A percentile compares a stretch with the other conserved stretches of the same genome.
Evolutionary conservation across 129 eudicot genomes (phyloP).

Genomic region (Heracleum sosnowskyi): DNA sequence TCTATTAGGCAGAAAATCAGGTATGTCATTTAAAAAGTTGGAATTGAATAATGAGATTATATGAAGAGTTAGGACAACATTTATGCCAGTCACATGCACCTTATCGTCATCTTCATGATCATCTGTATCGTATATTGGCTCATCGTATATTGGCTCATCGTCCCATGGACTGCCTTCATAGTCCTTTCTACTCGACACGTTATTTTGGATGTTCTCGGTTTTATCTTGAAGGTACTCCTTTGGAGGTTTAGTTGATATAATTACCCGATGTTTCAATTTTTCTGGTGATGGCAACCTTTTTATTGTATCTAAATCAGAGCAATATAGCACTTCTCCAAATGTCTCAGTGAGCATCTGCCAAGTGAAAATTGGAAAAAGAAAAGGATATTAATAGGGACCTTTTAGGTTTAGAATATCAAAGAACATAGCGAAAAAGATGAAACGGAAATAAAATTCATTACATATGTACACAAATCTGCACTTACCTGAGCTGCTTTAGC

Average conservation of each 20-base stretch:
- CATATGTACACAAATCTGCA: background rate
- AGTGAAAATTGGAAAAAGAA: constrained; percentile 4
- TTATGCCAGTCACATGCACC: constrained; percentile 23
- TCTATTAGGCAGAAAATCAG: constrained; percentile 26
- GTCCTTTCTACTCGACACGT: constrained; percentile 38
- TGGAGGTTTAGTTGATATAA: constrained; percentile 93
- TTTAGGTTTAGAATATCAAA: background rate
- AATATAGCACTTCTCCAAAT: constrained; percentile 63
- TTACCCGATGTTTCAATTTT: constrained; percentile 46
- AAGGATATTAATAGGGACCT: background rate
- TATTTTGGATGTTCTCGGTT: constrained; percentile 28
- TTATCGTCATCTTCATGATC: constrained; percentile 31
- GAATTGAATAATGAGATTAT: background rate
- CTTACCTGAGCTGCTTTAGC: constrained; percentile 85
- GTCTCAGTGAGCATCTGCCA: constrained; percentile 63
- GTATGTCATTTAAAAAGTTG: background rate
- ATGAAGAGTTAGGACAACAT: background rate
- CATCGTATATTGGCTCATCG: constrained; percentile 1
- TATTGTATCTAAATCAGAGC: constrained; percentile 38
- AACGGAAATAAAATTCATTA: background rate
- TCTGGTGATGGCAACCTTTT: constrained; percentile 70
- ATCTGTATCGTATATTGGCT: background rate
- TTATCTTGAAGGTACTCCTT: constrained; percentile 78
- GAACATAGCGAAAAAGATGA: background rate
- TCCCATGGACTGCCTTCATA: constrained; percentile 68